Evolutionary conservation across 2,329 filamentous ascomycete species (phyloP).

Genomic region (Teratosphaeria epicoccoides): DNA sequence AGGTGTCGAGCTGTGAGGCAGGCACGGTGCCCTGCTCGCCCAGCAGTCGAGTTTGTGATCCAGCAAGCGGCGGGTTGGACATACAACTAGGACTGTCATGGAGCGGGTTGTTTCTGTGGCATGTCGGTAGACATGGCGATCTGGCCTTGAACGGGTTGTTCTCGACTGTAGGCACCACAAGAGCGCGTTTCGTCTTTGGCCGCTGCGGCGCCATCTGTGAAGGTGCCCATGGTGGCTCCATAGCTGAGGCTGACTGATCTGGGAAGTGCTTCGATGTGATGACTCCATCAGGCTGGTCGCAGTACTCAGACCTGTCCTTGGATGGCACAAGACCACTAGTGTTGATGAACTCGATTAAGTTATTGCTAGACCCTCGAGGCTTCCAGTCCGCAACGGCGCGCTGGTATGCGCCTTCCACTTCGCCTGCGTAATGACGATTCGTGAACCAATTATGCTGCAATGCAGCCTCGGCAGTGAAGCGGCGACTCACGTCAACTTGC

Average conservation of each 20-base stretch:
- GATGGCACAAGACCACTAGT: conserved; percentile 6
- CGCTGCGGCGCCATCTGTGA: background rate
- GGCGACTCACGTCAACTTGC: conserved; percentile 36
- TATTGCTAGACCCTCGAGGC: conserved; percentile 20
- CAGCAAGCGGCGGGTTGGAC: background rate
- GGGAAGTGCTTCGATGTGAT: background rate
- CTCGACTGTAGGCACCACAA: background rate
- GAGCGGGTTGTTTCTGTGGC: background rate
- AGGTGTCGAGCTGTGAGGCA: background rate
- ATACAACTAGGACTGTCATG: background rate
- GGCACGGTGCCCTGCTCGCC: background rate
- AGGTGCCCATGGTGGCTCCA: background rate
- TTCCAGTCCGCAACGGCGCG: conserved; percentile 41
- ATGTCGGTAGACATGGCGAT: background rate
- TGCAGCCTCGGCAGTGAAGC: conserved; percentile 45
- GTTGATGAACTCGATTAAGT: conserved; percentile 9
- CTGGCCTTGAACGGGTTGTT: background rate
- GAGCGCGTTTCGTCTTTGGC: background rate
- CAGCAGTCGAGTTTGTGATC: background rate
- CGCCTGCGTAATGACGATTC: conserved; percentile 35
- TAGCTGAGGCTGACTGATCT: background rate
- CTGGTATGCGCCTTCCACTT: conserved; percentile 41
- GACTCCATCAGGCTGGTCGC: background rate
- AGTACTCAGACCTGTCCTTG: background rate
- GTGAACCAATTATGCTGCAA: conserved; percentile 48